Conservation (phyloP, 345 rosid genomes). For the Salix caprea region DNA sequence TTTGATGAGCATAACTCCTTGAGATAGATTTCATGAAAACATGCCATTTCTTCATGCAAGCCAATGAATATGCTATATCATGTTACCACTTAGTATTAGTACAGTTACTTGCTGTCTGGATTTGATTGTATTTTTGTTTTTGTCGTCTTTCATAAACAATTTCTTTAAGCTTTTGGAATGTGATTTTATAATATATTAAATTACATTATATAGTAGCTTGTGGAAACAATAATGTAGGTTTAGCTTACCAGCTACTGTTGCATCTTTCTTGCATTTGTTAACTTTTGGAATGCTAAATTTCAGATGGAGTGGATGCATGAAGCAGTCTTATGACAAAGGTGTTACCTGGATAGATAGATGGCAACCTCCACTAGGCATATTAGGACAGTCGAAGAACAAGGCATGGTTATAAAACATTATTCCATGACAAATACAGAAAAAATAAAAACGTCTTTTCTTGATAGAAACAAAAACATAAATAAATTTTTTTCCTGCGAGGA, state of each 20-base stretch:
- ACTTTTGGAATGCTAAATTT: constrained; percentile 7
- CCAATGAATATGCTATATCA: too few species aligned
- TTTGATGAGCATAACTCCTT: too few species aligned
- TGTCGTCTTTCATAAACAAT: too few species aligned
- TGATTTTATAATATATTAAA: neutral
- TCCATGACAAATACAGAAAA: too few species aligned
- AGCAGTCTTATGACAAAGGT: constrained; percentile 79
- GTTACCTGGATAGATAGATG: constrained; percentile 68
- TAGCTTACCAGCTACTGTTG: neutral
- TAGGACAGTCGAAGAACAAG: constrained; percentile 90
- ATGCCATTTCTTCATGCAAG: too few species aligned
- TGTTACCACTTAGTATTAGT: neutral
- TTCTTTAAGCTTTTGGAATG: neutral
- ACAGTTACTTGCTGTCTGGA: neutral
- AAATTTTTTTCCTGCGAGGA: too few species aligned
- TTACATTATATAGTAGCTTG: neutral
- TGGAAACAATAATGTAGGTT: neutral
- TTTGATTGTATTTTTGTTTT: neutral
- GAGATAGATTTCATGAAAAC: too few species aligned
- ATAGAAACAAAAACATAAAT: too few species aligned
- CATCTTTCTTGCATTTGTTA: constrained; percentile 5
- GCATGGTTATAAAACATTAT: constrained; percentile 22
- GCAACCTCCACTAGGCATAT: constrained; percentile 87
- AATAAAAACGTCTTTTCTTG: too few species aligned
- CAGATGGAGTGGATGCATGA: constrained; percentile 95